Evolutionary conservation across 345 rosid genomes (phyloP).

Genomic region (Citrus australasica): DNA sequence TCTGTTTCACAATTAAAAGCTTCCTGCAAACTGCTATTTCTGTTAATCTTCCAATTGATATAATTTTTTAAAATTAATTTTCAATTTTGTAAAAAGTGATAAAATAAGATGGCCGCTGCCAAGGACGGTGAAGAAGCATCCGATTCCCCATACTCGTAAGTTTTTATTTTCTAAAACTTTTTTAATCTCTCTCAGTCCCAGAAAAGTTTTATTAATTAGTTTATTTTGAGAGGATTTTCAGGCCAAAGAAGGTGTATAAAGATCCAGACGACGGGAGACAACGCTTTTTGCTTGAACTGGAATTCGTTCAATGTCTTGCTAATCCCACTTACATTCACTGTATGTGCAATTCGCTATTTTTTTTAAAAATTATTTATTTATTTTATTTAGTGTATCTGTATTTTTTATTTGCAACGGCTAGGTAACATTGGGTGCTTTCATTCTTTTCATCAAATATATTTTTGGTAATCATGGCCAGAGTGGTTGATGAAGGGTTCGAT

Average conservation of each 20-base stretch:
- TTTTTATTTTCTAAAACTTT: neutral
- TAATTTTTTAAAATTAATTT: neutral
- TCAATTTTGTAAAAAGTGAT: neutral
- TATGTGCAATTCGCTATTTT: constrained; percentile 23
- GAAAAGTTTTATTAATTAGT: neutral
- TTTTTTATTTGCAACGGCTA: neutral
- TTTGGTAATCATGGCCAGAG: neutral
- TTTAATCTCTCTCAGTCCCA: neutral
- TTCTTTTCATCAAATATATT: neutral
- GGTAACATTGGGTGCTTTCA: neutral
- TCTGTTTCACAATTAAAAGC: no score
- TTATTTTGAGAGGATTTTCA: constrained; percentile 5
- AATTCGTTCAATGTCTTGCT: constrained; percentile 91
- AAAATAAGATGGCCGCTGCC: constrained; percentile 16
- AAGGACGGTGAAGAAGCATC: constrained; percentile 17
- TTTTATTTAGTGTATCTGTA: neutral
- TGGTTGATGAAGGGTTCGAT: neutral
- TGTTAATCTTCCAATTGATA: neutral
- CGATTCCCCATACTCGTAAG: constrained; percentile 21
- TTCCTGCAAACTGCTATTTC: neutral
- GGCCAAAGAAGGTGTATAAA: constrained; percentile 60
- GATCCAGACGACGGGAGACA: constrained; percentile 93
- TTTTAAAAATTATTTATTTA: neutral
- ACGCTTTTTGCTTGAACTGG: constrained; percentile 84
- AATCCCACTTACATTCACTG: constrained; percentile 98